Conservation (phyloP, 1,284 basidiomycete species). For the Rhodotorula sp. region DNA sequence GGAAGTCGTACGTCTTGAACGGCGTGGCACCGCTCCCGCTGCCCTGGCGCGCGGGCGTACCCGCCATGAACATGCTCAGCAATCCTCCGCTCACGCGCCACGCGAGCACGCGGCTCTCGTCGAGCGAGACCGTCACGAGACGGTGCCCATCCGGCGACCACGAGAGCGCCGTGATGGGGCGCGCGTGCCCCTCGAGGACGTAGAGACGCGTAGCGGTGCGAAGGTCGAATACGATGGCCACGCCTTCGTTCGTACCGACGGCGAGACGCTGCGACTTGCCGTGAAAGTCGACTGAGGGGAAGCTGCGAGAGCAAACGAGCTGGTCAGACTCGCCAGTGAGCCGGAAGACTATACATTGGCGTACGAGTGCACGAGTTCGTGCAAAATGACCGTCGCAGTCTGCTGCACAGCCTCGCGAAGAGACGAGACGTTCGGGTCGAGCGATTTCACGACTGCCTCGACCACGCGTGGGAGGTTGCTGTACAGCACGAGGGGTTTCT, state of each 20-base stretch:
- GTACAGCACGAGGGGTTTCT: conserved; percentile 83
- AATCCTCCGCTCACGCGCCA: conserved; percentile 52
- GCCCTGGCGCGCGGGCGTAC: conserved; percentile 85
- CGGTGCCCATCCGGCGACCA: conserved; percentile 92
- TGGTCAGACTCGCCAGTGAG: neutral
- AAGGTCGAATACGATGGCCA: conserved; percentile 85
- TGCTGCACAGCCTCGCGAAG: conserved; percentile 85
- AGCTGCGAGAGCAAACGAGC: conserved; percentile 57
- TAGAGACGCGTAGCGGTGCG: conserved; percentile 94
- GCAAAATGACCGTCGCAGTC: conserved; percentile 88
- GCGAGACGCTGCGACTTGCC: conserved; percentile 79
- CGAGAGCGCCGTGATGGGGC: conserved; percentile 72
- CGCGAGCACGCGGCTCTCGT: conserved; percentile 67
- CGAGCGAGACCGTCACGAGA: conserved; percentile 81
- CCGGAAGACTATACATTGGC: conserved; percentile 45
- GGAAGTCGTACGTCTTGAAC: conserved; percentile 77
- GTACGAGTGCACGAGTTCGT: conserved; percentile 83
- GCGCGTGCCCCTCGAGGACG: conserved; percentile 87
- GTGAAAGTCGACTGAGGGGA: conserved; percentile 90
- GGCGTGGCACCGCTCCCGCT: conserved; percentile 53
- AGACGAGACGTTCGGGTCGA: conserved; percentile 84
- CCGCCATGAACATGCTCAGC: conserved; percentile 80
- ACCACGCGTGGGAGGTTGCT: conserved; percentile 82
- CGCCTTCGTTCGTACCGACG: conserved; percentile 81
- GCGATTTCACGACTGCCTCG: conserved; percentile 93